phyloP scores from a whole-genome alignment of 495 filamentous ascomycete genomes.

The Hypoxylon fragiforme region DNA sequence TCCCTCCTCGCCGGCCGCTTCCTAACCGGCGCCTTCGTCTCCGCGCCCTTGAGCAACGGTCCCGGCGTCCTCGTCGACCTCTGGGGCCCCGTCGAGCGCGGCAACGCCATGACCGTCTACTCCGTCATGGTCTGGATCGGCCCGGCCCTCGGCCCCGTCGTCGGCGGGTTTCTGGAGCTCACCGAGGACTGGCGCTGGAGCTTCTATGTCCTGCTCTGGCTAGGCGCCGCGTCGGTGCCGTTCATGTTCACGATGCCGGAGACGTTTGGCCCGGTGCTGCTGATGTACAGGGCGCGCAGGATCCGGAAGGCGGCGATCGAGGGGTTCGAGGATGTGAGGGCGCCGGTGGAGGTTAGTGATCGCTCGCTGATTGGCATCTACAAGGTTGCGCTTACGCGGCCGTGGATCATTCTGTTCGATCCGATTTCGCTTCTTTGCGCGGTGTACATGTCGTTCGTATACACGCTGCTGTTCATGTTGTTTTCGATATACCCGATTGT shows the following conservation, averaged over 20 bases:
- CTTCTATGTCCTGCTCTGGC: conserved; percentile 54
- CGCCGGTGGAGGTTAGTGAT: conserved; percentile 48
- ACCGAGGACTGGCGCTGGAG: conserved; percentile 53
- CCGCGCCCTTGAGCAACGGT: conserved; percentile 52
- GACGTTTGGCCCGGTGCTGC: conserved; percentile 65
- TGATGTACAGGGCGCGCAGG: conserved; percentile 62
- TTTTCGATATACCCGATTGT: conserved; percentile 56
- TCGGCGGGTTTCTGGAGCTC: conserved; percentile 54
- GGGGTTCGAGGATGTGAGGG: conserved; percentile 51
- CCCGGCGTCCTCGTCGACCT: conserved; percentile 58
- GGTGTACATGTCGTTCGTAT: conserved; percentile 57
- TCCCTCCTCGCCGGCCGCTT: conserved; percentile 55
- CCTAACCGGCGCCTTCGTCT: conserved; percentile 55
- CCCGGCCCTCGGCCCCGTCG: conserved; percentile 58
- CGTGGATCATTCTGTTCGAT: conserved; percentile 48
- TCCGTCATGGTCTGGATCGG: conserved; percentile 53
- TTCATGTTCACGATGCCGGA: conserved; percentile 62
- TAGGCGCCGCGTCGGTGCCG: conserved; percentile 42
- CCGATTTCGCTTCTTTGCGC: conserved; percentile 51
- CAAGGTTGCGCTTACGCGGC: conserved; percentile 54
- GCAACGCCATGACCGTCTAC: conserved; percentile 52
- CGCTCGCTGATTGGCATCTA: conserved; percentile 48
- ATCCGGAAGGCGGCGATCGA: conserved; percentile 44
- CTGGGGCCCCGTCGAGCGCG: conserved; percentile 55
- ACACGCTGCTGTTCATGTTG: conserved; percentile 58